These are phyloP conservation scores for Epichloe coenophiala DNA, from an alignment of 2,329 filamentous ascomycete genomes.

Conservation along the genomic window DNA sequence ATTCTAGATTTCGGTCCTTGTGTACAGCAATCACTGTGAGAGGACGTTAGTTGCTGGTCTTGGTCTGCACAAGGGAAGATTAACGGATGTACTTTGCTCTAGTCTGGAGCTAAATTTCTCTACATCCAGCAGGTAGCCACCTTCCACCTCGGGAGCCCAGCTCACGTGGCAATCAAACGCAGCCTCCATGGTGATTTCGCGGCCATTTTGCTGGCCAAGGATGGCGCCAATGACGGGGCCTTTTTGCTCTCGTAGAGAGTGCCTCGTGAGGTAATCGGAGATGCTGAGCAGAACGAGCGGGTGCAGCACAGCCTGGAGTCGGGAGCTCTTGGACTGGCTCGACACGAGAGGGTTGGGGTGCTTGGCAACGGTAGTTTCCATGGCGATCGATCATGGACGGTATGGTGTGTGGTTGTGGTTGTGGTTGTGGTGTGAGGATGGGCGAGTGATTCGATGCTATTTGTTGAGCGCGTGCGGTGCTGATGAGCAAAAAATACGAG, in stretches of 20 bases:
- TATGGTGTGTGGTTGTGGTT: too few relatives aligned
- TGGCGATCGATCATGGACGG: neutral
- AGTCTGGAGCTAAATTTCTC: constrained; percentile 66
- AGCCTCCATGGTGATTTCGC: constrained; percentile 82
- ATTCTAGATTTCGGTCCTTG: constrained; percentile 65
- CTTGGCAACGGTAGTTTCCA: constrained; percentile 10
- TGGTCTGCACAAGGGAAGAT: neutral
- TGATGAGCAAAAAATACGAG: too few relatives aligned
- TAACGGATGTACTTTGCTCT: constrained; percentile 57
- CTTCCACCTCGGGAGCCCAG: constrained; percentile 30
- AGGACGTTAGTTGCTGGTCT: neutral
- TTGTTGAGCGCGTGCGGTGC: too few relatives aligned
- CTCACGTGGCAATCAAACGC: constrained; percentile 69
- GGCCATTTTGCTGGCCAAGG: constrained; percentile 83
- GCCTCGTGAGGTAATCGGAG: constrained; percentile 89
- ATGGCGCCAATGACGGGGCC: constrained; percentile 76
- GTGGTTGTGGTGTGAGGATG: too few relatives aligned
- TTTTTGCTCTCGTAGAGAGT: constrained; percentile 60
- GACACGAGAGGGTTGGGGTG: constrained; percentile 47
- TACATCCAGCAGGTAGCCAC: constrained; percentile 48
- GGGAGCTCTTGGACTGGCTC: constrained; percentile 46
- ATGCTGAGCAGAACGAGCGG: constrained; percentile 92
- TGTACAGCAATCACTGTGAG: constrained; percentile 74
- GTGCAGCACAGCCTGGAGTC: constrained; percentile 75
- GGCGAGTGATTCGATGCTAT: too few relatives aligned